Base-by-base conservation (phyloP, 2,329 filamentous ascomycete species). In the Annulohypoxylon truncatum region DNA sequence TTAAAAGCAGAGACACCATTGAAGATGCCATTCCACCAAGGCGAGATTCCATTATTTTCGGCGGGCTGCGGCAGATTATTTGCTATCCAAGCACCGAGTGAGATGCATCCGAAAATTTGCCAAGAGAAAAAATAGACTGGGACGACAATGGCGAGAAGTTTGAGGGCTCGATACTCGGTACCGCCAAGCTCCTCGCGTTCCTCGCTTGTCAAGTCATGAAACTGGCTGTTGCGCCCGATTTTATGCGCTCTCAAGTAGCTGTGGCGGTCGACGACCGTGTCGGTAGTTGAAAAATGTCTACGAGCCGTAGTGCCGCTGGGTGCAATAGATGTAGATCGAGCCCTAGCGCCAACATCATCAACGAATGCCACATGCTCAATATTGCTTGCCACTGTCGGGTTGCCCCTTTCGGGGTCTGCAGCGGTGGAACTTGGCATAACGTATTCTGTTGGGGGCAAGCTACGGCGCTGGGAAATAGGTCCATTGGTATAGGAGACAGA, bases 11-110 rank as follows among this genome's bases (percentile, higher is more conserved):
- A 90, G 3, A 88, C 84, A 1, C 87, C 87, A 66, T 90, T 89
- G 78, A 92, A 92, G 46, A 88, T 84, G 40, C 89, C 89, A 2
- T 88, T 80, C 89, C 89, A 92, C 87, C 87, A 91, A 31, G 89
- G 86, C 62, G 88, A 86, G 57, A 89, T 82, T 10, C 84, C 87
- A 73, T 91, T 90, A 3, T 75, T 77, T 1, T 78, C 73, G 0
- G 87, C 82, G 3, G 82, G 78, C 7, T 79, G 78, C 0, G 86
- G 79, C 44, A 82, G 81, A 66, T 89, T 82, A 62, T 80, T 75
- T 13, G 81, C 82, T 57, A 90, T 85, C 82, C 87, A 92, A 13
- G 86, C 87, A 8, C 86, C 89, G 35, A 84, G 76, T 5, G 78
- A 79, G 4, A 85, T 69, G 56, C 76, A 78, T 7, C 82, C 81